These are phyloP conservation scores for Fusarium sp. DNA, from an alignment of 2,329 filamentous ascomycete species.

Conservation along the genomic window DNA sequence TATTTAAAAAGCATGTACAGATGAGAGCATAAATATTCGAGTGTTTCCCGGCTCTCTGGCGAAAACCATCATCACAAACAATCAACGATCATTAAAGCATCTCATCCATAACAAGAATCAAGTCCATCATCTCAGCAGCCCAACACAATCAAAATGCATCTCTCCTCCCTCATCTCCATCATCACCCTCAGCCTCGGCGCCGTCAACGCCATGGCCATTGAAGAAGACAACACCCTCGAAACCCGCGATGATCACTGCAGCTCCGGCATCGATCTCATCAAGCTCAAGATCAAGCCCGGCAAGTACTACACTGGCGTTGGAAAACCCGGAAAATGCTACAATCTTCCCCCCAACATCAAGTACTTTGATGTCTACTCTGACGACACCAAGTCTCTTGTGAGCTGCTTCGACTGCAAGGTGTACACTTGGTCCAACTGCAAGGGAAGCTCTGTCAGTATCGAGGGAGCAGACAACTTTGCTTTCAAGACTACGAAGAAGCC, in stretches of 20 bases:
- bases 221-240: neutral
- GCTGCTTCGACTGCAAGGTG: slow-evolving; percentile 14
- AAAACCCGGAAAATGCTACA: neutral
- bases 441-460: neutral
- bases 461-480: neutral
- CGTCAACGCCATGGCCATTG: neutral
- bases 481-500: neutral
- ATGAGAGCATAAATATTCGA: neutral
- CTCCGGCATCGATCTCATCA: neutral
- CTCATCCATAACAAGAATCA: neutral
- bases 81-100: neutral
- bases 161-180: neutral
- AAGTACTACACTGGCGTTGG: slow-evolving; percentile 4
- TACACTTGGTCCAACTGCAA: neutral
- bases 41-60: accelerated
- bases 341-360: slow-evolving; percentile 6
- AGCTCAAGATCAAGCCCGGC: neutral
- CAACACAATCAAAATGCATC: neutral
- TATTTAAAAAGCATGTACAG: accelerated
- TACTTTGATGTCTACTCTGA: neutral
- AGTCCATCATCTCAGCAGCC: neutral
- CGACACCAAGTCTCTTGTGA: neutral
- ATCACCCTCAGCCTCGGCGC: neutral
- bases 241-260: neutral
- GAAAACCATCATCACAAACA: neutral